Evolutionary conservation across 1,139 yeast genomes (phyloP), one percentile per base, ranked within the genome.

Genomic region (Blastobotrys elegans): DNA sequence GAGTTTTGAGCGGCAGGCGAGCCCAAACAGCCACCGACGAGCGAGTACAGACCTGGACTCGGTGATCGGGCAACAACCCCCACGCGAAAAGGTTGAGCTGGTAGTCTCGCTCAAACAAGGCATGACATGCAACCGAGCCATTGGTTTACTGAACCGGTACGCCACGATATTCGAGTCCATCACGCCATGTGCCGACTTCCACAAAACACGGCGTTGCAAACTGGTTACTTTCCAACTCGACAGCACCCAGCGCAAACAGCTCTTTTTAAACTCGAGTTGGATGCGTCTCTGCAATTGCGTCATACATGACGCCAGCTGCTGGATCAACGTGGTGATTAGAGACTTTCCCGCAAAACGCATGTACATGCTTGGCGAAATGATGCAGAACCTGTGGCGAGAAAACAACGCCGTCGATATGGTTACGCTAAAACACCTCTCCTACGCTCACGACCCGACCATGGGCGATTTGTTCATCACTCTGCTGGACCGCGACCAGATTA

Each of bases 401-500:
- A 34, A 34, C 26, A 34, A 34, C 13, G 38, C 38, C 3, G 38
- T 34, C 4, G 17, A 34, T 34, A 5, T 34, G 13, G 38, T 34
- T 17, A 34, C 21, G 2, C 7, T 34, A 8, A 7, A 18, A 7
- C 17, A 34, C 24, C 18, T 10, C 10, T 24, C 16, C 13, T 34
- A 34, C 18, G n/a, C 4, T 2, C 11, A 13, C 13, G 26, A 34
- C 13, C n/a, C 7, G 13, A 34, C 3, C 2, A 3, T 20, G 10
- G 38, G 38, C 6, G 38, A 34, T 8, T 34, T 34, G 26, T 10
- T 34, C 21, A 34, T 34, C 2, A 34, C 38, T 8, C 5, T 34
- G 26, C n/a, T 34, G 13, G 38, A 34, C 24, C 16, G 26, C n/a
- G 38, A 14, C 21, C 16, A 34, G 26, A 5, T 34, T 5, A 18